These are phyloP conservation scores for Fusarium miscanthi DNA, from an alignment of 2,329 filamentous ascomycete species.

Conservation along the genomic window DNA sequence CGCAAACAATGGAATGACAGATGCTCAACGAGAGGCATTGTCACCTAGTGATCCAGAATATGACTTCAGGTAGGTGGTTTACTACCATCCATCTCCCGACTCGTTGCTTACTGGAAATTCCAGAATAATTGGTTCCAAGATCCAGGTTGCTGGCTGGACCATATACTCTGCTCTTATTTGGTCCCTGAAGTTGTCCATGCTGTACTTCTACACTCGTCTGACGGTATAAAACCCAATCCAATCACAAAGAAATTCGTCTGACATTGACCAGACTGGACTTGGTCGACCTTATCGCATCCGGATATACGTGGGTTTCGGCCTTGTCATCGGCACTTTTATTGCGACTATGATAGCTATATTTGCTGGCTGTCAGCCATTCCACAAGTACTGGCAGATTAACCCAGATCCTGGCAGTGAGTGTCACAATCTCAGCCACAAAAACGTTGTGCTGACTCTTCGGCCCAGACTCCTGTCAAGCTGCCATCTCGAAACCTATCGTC, in stretches of 20 bases:
- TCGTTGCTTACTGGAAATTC: not conserved
- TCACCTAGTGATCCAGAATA: conserved; percentile 57
- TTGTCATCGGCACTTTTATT: conserved; percentile 61
- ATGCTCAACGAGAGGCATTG: conserved; percentile 57
- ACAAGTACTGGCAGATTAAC: conserved; percentile 68
- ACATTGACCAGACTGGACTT: conserved; percentile 49
- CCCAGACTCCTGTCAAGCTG: conserved; percentile 59
- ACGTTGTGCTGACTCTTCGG: not conserved
- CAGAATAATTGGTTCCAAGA: conserved; percentile 64
- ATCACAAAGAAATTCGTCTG: not conserved
- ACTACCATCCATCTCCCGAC: fast-evolving
- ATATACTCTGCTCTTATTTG: conserved; percentile 64
- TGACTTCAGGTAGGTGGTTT: conserved; percentile 41
- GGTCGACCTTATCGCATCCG: conserved; percentile 54
- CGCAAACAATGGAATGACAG: conserved; percentile 66
- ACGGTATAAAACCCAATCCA: conserved; percentile 46
- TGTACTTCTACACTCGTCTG: conserved; percentile 65
- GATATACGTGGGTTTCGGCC: conserved; percentile 60
- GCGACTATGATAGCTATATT: conserved; percentile 61
- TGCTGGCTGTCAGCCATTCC: conserved; percentile 61
- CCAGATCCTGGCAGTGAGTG: conserved; percentile 65
- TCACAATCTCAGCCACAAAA: not conserved
- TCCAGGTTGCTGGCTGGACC: conserved; percentile 65
- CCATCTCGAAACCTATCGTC: conserved; percentile 61
- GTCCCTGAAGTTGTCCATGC: conserved; percentile 65